A percentile compares a stretch with the other conserved stretches of the same genome.
These are phyloP conservation scores for Triticum urartu DNA, from an alignment of 176 grass and related monocot genomes.

Conservation along the genomic window DNA sequence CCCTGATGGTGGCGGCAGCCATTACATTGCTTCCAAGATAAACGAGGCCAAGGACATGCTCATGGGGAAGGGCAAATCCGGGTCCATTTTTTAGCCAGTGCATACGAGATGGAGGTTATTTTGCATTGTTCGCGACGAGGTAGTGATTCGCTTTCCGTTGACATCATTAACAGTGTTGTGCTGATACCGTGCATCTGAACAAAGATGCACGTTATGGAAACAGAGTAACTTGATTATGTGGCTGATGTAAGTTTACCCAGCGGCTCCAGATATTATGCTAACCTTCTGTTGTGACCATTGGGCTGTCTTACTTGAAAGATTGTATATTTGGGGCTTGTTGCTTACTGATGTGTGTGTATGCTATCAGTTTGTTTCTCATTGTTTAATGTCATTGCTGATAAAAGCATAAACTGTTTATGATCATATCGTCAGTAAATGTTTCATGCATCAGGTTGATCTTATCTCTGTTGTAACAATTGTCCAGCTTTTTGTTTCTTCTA, in stretches of 20 bases:
- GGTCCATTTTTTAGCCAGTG: constrained; percentile 40
- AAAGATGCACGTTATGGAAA: constrained; percentile 1
- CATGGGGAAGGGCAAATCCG: constrained; percentile 48
- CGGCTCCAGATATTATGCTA: not conserved
- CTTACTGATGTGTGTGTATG: not conserved
- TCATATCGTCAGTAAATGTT: not conserved
- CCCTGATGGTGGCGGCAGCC: constrained; percentile 85
- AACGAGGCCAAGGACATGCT: constrained; percentile 94
- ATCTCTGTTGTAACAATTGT: not conserved
- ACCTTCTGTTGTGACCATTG: not conserved
- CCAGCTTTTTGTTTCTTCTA: not conserved
- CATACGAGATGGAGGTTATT: not conserved
- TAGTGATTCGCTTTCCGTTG: constrained; percentile 12
- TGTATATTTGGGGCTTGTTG: not conserved
- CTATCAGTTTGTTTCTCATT: not conserved
- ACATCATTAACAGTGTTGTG: constrained; percentile 8
- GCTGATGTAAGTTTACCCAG: not conserved
- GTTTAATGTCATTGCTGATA: too few relatives aligned
- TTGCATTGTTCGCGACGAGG: not conserved
- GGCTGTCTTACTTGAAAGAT: not conserved
- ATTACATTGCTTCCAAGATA: constrained; percentile 83
- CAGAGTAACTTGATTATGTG: not conserved
- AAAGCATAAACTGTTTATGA: too few relatives aligned
- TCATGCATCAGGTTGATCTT: not conserved
- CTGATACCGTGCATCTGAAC: constrained; percentile 6